Evolutionary conservation across 139 green algal genomes (phyloP).

Genomic region (Yamagishiella unicocca): DNA sequence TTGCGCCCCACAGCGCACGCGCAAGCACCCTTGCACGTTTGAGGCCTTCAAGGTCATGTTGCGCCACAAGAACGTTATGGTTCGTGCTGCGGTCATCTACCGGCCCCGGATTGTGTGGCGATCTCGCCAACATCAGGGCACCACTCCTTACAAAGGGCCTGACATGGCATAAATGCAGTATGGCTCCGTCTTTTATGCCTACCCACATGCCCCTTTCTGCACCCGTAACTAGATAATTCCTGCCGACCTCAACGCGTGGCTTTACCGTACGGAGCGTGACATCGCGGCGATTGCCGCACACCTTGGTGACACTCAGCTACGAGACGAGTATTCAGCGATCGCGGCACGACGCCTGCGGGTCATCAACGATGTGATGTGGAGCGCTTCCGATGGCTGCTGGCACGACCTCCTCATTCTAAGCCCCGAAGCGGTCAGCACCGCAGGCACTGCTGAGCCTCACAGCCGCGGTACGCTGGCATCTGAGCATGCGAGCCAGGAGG

Average conservation of each 20-base stretch:
- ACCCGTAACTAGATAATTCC: conserved; percentile 75
- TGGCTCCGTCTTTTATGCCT: too few relatives aligned
- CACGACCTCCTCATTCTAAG: conserved; percentile 62
- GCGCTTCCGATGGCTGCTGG: conserved; percentile 73
- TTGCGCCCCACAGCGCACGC: neutral
- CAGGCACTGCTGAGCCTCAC: too few relatives aligned
- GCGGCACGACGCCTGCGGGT: conserved; percentile 54
- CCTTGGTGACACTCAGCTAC: conserved; percentile 40
- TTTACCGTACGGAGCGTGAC: conserved; percentile 74
- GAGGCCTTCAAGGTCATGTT: neutral
- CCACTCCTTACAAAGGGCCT: too few relatives aligned
- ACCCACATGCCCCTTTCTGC: too few relatives aligned
- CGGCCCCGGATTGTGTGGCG: too few relatives aligned
- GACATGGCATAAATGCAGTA: too few relatives aligned
- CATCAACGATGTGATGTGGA: conserved; percentile 84
- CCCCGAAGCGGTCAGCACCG: neutral
- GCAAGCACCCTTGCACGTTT: neutral
- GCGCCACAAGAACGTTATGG: too few relatives aligned
- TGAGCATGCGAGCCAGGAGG: too few relatives aligned
- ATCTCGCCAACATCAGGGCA: too few relatives aligned
- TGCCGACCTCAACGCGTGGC: conserved; percentile 92
- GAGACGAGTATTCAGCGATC: neutral
- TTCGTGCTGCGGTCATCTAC: too few relatives aligned
- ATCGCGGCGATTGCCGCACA: conserved; percentile 60
- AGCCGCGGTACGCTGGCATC: too few relatives aligned